Evolutionary conservation across 371 early-diverging fungal genomes (phyloP), one percentile per base, ranked within the genome.

Genomic region (Thermomucor indicae-seudaticae): DNA sequence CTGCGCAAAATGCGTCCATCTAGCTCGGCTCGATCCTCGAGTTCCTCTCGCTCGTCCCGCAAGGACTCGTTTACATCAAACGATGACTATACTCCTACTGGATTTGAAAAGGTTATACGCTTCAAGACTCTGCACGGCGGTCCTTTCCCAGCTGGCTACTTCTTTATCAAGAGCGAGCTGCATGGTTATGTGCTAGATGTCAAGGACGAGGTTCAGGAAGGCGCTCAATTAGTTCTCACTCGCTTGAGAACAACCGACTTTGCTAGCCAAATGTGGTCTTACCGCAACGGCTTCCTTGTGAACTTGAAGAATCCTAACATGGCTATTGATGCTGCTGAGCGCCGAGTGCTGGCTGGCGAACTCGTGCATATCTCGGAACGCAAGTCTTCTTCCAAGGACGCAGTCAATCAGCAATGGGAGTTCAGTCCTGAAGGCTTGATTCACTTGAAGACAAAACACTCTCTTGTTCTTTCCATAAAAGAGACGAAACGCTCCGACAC

Each of bases 181-280:
- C 71, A 70, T 45, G 70, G 74, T 29, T 65, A 55, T 41, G 74
- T 74, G 10, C 54, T 74, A 28, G 74, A 70, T 49, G 41, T 70
- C 16, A 35, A 51, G 10, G 64, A 58, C 35, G 61, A 62, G 23
- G 47, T 32, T 10, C 42, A 58, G 4, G 59, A 60, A 14, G 58
- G 58, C 12, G 47, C 59, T 28, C 29, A 46, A 42, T 58, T 55
- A 31, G 59, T 65, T 3, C 51, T 74, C 27, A 65, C 65, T 16
- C 56, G 43, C 14, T 47, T 74, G 25, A 59, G 55, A 32, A 45
- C 65, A 6, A 63, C 54, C 3, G 71, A 74, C 42, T 74, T 55
- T 48, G 68, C 70, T 4, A 62, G 66, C 41, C 81, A 80, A 52
- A 60, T 80, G 11, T 78, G 81, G 81, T 64, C 77, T 24, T 78